These are phyloP conservation scores for Gracilaria caudata DNA, from an alignment of 23 red algal species.

Conservation along the genomic window DNA sequence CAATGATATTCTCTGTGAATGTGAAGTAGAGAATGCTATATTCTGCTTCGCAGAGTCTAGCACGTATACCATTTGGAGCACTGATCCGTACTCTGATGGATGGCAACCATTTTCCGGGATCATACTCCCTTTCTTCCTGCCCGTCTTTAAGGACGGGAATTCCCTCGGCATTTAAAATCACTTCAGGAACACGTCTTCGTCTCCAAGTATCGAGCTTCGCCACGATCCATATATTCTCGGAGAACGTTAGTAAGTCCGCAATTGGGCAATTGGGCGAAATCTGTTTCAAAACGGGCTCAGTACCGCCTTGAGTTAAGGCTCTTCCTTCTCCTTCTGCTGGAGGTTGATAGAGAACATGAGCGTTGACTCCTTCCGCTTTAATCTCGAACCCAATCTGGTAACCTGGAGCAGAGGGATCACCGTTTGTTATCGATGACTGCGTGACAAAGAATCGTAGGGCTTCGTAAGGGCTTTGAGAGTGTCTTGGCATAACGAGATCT, in stretches of 20 bases:
- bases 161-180: constrained; percentile 68
- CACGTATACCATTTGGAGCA: constrained; percentile 56
- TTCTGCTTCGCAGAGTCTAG: constrained; percentile 83
- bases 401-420: constrained; percentile 47
- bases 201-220: constrained; percentile 83
- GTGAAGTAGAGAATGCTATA: constrained; percentile 89
- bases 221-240: constrained; percentile 37
- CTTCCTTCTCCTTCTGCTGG: constrained; percentile 61
- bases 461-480: constrained; percentile 80
- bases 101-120: constrained; percentile 64
- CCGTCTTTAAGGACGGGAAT: constrained; percentile 77
- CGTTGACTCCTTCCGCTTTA: constrained; percentile 51
- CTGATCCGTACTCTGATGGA: constrained; percentile 62
- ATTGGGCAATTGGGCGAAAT: constrained; percentile 54
- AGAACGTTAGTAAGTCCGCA: constrained; percentile 46
- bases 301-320: constrained; percentile 50
- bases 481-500: constrained; percentile 78
- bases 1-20: constrained; percentile 82
- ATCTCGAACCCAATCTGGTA: constrained; percentile 68
- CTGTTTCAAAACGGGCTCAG: constrained; percentile 51
- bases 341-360: constrained; percentile 67
- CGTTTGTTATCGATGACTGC: constrained; percentile 69
- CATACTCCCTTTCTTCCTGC: constrained; percentile 57
- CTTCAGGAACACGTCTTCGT: constrained; percentile 64
- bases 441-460: constrained; percentile 65